These are phyloP conservation scores for Grammothele lineata DNA, from an alignment of 768 basidiomycete species.

Conservation along the genomic window DNA sequence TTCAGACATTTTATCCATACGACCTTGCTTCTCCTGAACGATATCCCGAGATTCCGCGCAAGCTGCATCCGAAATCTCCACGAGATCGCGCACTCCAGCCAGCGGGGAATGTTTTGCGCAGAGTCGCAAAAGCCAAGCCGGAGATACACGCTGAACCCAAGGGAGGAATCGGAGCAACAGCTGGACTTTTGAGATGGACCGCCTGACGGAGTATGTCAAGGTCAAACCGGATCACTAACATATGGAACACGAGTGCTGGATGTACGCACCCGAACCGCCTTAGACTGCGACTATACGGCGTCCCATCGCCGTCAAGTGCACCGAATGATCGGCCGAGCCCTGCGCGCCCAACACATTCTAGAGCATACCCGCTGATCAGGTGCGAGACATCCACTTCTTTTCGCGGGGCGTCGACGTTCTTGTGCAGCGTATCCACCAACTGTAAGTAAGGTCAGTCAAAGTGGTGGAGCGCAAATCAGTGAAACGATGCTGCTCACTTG, in stretches of 20 bases:
- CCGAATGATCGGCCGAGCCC: constrained; percentile 6
- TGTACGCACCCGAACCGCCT: constrained; percentile 7
- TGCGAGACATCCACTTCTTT: constrained; percentile 9
- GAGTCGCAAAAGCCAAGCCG: constrained; percentile 2
- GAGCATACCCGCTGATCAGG: constrained; percentile 2
- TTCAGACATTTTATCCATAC: background rate
- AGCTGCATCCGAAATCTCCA: constrained; percentile 6
- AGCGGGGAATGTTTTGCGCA: constrained; percentile 3
- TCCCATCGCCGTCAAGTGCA: constrained; percentile 5
- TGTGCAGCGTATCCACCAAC: background rate
- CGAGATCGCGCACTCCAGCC: background rate
- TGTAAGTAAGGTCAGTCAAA: background rate
- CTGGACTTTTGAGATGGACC: no score
- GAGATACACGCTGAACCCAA: constrained; percentile 2
- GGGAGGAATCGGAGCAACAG: no score
- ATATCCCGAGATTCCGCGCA: background rate
- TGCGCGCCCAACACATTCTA: constrained; percentile 8
- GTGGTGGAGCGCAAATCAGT: background rate
- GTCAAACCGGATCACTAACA: no score
- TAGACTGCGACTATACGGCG: constrained; percentile 5
- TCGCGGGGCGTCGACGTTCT: background rate
- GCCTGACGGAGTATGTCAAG: no score
- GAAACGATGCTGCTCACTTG: background rate
- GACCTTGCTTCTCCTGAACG: constrained; percentile 1
- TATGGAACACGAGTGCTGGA: background rate